Percentiles rank a stretch among this genome's conserved stretches.
Evolutionary conservation across 2,329 filamentous ascomycete species (phyloP).

Genomic region (Dactylella cylindrospora): DNA sequence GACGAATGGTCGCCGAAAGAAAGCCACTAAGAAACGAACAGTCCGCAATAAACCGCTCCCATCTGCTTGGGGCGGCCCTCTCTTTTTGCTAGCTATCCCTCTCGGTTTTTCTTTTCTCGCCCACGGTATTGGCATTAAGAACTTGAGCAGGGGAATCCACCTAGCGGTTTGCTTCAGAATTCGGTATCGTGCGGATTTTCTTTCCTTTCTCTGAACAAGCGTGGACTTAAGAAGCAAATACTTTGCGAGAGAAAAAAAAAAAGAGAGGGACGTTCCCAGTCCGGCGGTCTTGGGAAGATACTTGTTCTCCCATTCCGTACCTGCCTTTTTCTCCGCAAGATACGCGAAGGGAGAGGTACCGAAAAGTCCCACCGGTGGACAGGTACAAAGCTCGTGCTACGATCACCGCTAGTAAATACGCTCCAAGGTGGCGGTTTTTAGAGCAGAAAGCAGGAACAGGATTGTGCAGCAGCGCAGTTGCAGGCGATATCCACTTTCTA

Average conservation of each 20-base stretch:
- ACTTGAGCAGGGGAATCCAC: no score
- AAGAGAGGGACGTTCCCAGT: constrained; percentile 8
- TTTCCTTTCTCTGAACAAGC: not conserved
- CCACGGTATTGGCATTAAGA: constrained; percentile 6
- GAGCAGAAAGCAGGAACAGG: no score
- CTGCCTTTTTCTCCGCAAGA: constrained; percentile 31
- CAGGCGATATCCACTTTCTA: constrained; percentile 4
- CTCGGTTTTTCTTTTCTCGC: constrained; percentile 1
- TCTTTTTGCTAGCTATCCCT: no score
- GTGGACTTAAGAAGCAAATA: constrained; percentile 24
- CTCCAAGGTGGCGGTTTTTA: not conserved
- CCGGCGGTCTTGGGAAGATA: constrained; percentile 10
- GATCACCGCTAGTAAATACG: no score
- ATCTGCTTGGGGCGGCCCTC: no score
- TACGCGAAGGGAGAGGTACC: constrained; percentile 24
- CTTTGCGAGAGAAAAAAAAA: constrained; percentile 5
- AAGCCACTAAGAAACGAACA: no score
- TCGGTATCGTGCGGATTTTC: no score
- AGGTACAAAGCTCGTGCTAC: no score
- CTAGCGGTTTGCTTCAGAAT: constrained; percentile 6
- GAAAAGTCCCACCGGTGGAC: no score
- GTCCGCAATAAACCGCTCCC: no score
- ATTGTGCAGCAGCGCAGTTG: not conserved
- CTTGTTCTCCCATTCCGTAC: constrained; percentile 9
- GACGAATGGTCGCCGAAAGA: constrained; percentile 30